Percentiles rank a stretch among this genome's conserved stretches.
These are phyloP conservation scores for Syzygium aqueum DNA, from an alignment of 345 rosid species.

Conservation along the genomic window DNA sequence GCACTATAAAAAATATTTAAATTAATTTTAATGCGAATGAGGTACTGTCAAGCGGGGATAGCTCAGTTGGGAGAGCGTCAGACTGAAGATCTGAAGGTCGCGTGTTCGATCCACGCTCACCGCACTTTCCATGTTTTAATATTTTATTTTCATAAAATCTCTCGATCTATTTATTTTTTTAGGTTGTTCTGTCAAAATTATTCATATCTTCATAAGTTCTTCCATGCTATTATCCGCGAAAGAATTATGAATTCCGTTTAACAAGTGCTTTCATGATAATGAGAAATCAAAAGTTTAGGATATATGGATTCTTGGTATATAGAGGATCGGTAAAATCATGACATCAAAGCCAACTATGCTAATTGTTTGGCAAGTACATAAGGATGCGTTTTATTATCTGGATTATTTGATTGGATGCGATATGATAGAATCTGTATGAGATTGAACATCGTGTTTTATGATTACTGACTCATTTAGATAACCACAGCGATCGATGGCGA, in stretches of 20 bases:
- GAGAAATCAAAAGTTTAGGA: not conserved
- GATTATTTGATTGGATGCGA: not conserved
- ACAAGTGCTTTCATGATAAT: not conserved
- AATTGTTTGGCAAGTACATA: not conserved
- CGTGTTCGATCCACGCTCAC: slow-evolving; percentile 88
- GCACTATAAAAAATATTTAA: not conserved
- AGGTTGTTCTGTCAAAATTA: no score
- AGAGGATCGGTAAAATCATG: not conserved
- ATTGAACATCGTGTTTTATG: not conserved
- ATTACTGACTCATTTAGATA: not conserved
- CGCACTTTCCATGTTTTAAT: not conserved
- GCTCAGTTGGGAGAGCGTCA: slow-evolving; percentile 98
- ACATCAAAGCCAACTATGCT: not conserved
- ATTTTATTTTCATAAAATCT: not conserved
- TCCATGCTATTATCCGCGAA: not conserved
- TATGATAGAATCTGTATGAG: rapidly evolving
- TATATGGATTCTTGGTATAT: not conserved
- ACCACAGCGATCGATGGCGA: rapidly evolving
- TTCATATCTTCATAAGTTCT: not conserved
- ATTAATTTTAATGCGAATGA: rapidly evolving
- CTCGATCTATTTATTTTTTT: not conserved
- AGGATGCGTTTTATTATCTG: not conserved
- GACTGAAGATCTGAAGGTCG: slow-evolving; percentile 99
- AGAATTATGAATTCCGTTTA: not conserved
- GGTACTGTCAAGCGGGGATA: slow-evolving; percentile 27